A percentile compares a stretch with the other conserved stretches of the same genome.
Conservation (phyloP, 2,329 filamentous ascomycete genomes). For the Colletotrichum eleusines region DNA sequence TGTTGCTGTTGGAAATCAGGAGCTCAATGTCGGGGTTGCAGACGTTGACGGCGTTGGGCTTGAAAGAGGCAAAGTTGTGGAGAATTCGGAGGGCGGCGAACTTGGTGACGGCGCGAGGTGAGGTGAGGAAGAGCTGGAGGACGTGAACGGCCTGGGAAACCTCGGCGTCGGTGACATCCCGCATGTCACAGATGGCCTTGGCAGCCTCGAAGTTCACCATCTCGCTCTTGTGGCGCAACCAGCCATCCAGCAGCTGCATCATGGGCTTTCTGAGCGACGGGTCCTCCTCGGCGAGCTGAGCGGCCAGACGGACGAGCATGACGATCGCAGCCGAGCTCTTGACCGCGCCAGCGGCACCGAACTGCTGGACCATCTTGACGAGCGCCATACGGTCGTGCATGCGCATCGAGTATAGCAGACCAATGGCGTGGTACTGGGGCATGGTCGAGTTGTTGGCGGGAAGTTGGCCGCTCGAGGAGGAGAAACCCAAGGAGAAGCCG, state of each 20-base stretch:
- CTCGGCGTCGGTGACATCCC: constrained; percentile 91
- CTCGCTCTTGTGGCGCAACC: constrained; percentile 98
- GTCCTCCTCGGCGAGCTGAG: constrained; percentile 95
- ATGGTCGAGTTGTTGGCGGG: constrained; percentile 95
- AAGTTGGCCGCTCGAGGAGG: constrained; percentile 78
- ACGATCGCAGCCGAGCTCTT: constrained; percentile 95
- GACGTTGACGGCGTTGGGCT: constrained; percentile 88
- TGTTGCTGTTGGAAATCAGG: constrained; percentile 95
- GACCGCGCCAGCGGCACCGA: constrained; percentile 88
- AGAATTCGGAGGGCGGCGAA: constrained; percentile 97
- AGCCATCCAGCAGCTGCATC: constrained; percentile 96
- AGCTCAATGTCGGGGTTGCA: constrained; percentile 99
- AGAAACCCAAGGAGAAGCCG: constrained; percentile 92
- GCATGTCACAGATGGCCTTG: constrained; percentile 96
- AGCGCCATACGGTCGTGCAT: constrained; percentile 97
- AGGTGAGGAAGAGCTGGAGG: constrained; percentile 95
- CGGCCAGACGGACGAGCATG: constrained; percentile 91
- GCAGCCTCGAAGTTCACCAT: constrained; percentile 99
- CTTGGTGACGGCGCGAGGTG: constrained; percentile 94
- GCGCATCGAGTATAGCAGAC: constrained; percentile 96
- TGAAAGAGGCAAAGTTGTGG: constrained; percentile 96
- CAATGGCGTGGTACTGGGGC: constrained; percentile 98
- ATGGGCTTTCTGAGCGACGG: constrained; percentile 90
- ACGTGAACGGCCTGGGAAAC: constrained; percentile 94
- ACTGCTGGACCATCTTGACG: constrained; percentile 99